Conservation (phyloP, 2,329 filamentous ascomycete genomes). For the Aspergillus ochraceoroseus region DNA sequence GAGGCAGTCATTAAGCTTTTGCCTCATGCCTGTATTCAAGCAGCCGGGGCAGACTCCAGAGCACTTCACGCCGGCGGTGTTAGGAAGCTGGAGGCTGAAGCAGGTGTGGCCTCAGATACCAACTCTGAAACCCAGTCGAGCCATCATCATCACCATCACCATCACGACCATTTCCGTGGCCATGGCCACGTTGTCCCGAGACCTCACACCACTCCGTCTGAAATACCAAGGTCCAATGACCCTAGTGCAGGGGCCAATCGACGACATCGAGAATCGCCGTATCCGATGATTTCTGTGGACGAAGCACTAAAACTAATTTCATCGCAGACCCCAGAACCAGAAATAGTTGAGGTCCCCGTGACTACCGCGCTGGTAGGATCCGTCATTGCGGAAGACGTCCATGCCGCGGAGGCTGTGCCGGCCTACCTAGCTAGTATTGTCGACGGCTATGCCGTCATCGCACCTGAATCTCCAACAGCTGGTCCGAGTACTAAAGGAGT, state of each 20-base stretch:
- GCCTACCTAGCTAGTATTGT: slow-evolving; percentile 95
- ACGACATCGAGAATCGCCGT: slow-evolving; percentile 79
- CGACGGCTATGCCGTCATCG: slow-evolving; percentile 86
- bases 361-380: slow-evolving; percentile 64
- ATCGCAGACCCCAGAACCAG: slow-evolving; percentile 64
- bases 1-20: slow-evolving; percentile 83
- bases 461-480: slow-evolving; percentile 45
- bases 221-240: slow-evolving; percentile 56
- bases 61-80: slow-evolving; percentile 73
- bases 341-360: slow-evolving; percentile 56
- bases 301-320: slow-evolving; percentile 71
- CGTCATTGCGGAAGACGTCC: slow-evolving; percentile 78
- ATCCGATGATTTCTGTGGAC: slow-evolving; percentile 81
- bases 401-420: slow-evolving; percentile 75
- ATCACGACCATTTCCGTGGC: slow-evolving; percentile 55
- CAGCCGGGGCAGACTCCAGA: slow-evolving; percentile 76
- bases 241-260: slow-evolving; percentile 57
- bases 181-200: slow-evolving; percentile 62
- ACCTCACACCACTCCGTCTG: slow-evolving; percentile 64
- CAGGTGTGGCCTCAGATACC: slow-evolving; percentile 52
- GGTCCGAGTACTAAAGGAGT: slow-evolving; percentile 64
- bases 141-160: slow-evolving; percentile 40
- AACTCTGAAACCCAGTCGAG: slow-evolving; percentile 21
- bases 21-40: slow-evolving; percentile 90
- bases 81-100: slow-evolving; percentile 77